phyloP scores from a whole-genome alignment of 345 rosid genomes.

The Populus euphratica region DNA sequence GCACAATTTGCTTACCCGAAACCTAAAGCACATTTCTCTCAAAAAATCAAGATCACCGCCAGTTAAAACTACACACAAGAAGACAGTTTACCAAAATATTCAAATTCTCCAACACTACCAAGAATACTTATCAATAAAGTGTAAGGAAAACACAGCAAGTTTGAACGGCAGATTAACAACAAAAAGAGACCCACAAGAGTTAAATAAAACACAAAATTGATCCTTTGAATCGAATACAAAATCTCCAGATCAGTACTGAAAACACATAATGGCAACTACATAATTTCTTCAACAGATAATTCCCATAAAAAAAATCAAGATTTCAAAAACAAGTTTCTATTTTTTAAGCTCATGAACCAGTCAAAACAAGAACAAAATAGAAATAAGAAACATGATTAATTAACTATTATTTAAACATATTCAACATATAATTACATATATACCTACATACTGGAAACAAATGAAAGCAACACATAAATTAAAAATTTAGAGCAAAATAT shows the following conservation, averaged over 20 bases:
- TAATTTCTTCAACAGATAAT: background rate
- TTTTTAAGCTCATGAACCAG: background rate
- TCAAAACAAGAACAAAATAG: background rate
- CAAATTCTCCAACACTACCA: background rate
- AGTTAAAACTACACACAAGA: background rate
- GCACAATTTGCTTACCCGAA: too few species aligned
- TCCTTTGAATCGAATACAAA: background rate
- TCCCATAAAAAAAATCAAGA: conserved; percentile 2
- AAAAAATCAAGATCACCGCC: too few species aligned
- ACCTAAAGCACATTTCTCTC: background rate
- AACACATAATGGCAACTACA: conserved; percentile 11
- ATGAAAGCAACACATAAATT: too few species aligned
- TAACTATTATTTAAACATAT: background rate
- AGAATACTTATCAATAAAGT: background rate
- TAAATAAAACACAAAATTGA: background rate
- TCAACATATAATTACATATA: too few species aligned
- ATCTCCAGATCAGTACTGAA: conserved; percentile 1
- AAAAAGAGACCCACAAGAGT: background rate
- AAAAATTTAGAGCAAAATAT: too few species aligned
- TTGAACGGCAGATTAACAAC: background rate
- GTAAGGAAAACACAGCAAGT: background rate
- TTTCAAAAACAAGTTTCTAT: conserved; percentile 11
- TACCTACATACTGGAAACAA: too few species aligned
- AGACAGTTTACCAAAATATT: background rate
- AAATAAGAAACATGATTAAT: background rate